These are phyloP conservation scores for Coprinopsis sp. DNA, from an alignment of 768 basidiomycete genomes.

Conservation along the genomic window DNA sequence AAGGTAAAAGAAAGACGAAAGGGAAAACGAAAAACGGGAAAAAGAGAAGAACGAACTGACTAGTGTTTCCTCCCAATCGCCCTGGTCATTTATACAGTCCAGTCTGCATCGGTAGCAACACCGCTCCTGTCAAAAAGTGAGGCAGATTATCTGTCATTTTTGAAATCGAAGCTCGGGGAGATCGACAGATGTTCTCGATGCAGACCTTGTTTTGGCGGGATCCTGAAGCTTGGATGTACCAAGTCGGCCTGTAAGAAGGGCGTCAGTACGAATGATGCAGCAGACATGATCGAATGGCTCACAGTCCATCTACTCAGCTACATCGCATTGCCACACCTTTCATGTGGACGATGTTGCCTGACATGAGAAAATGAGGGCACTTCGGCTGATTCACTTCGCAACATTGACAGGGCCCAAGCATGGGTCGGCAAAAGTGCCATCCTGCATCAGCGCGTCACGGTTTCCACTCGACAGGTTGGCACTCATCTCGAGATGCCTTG, in stretches of 20 bases:
- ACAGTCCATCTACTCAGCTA: no score
- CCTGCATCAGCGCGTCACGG: neutral
- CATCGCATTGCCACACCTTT: no score
- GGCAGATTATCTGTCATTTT: no score
- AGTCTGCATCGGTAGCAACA: neutral
- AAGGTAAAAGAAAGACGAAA: conserved; percentile 3
- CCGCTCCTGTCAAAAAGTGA: no score
- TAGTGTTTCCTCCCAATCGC: neutral
- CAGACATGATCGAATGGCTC: no score
- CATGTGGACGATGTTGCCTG: no score
- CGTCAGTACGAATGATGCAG: no score
- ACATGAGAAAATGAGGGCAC: neutral
- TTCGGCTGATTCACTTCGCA: neutral
- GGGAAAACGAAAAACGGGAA: neutral
- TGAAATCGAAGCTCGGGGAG: no score
- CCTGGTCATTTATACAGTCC: neutral
- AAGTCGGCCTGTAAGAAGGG: no score
- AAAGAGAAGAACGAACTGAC: neutral
- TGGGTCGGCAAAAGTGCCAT: neutral
- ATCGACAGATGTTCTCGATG: no score
- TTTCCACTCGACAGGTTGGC: neutral
- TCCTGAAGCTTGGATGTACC: no score
- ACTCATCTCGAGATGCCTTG: neutral
- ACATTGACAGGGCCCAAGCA: neutral
- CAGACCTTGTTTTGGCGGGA: no score